Conservation (phyloP, 768 basidiomycete genomes). For the Lactarius quietus region DNA sequence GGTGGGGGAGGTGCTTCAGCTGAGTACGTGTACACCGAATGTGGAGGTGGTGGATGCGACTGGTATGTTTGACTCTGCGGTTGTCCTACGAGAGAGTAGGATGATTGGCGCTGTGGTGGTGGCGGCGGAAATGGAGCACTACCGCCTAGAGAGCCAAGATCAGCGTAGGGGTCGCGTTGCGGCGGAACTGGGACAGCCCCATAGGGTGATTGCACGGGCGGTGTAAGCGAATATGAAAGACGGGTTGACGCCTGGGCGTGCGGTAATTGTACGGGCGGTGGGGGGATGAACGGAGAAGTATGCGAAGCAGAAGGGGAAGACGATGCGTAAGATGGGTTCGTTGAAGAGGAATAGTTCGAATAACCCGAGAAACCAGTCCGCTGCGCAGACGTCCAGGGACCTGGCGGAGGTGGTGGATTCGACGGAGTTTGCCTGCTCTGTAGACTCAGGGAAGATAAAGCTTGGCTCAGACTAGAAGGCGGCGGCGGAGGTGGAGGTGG, state of each 20-base stretch:
- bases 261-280: slow-evolving; percentile 28
- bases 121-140: slow-evolving; percentile 25
- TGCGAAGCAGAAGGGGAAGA: slow-evolving; percentile 21
- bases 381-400: slow-evolving; percentile 28
- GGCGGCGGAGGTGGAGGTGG: slow-evolving; percentile 32
- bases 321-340: slow-evolving; percentile 16
- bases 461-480: slow-evolving; percentile 38
- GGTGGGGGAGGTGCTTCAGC: slow-evolving; percentile 3
- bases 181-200: slow-evolving; percentile 29
- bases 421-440: slow-evolving; percentile 34
- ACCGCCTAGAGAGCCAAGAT: slow-evolving; percentile 19
- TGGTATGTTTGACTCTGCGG: slow-evolving; percentile 17
- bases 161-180: slow-evolving; percentile 26
- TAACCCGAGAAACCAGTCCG: slow-evolving; percentile 13
- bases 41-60: slow-evolving; percentile 28
- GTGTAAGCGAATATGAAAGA: slow-evolving; percentile 10
- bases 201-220: slow-evolving; percentile 19
- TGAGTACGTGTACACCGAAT: slow-evolving; percentile 2
- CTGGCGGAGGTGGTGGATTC: slow-evolving; percentile 34
- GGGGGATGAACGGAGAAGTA: slow-evolving; percentile 19
- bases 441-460: slow-evolving; percentile 58
- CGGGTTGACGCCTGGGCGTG: slow-evolving; percentile 15
- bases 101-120: slow-evolving; percentile 29
- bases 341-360: slow-evolving; percentile 18
- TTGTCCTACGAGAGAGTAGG: slow-evolving; percentile 24